Base-by-base conservation (phyloP, 768 basidiomycete genomes). In the Lentinus brumalis region DNA sequence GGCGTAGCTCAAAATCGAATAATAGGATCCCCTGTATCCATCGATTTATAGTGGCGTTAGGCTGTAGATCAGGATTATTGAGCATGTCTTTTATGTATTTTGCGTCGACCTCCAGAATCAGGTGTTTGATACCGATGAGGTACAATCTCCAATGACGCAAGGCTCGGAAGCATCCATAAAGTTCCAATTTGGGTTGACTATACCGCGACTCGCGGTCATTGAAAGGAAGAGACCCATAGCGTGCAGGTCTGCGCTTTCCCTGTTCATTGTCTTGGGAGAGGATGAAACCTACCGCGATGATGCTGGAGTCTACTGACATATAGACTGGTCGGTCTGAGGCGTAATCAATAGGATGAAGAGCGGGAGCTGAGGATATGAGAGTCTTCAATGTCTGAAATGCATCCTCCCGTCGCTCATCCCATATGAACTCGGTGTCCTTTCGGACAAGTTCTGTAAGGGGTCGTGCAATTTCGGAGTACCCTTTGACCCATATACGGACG, bases 11-110 rank as follows among this genome's bases (percentile, higher is more conserved):
- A 51, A 81, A 80, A 52, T 75, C 57, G 44, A 77, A 80, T 21
- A 75, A 42, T 3, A 77, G 56, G 10, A 80, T 79, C 8, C 69
- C 73, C 49, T 69, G 65, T 30, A 80, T 77, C 80, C 79, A 81
- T 15, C 71, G 57, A 54, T 80, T 81, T 6, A 80, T 75, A 0
- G 77, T 60, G 0, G 77, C 73, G 57, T 74, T 76, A 0, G 76
- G 77, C 16, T 70, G 70, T 0, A 75, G 26, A 39, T 79, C 76
- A 0, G 78, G 77, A 14, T 74, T 57, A 50, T 79, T 76, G 4
- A 81, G 51, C 77, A 79, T 81, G n/a, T 74, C 76, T 54, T 76
- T 76, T 7, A 81, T 79, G 59, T 76, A 76, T 38, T 75, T 67
- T 0, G 76, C 78, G 63, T 81, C 76, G 0, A 76, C 74, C 62